Evolutionary conservation across 805 yeast genomes (phyloP).

Genomic region (Wickerhamomyces bovis): DNA sequence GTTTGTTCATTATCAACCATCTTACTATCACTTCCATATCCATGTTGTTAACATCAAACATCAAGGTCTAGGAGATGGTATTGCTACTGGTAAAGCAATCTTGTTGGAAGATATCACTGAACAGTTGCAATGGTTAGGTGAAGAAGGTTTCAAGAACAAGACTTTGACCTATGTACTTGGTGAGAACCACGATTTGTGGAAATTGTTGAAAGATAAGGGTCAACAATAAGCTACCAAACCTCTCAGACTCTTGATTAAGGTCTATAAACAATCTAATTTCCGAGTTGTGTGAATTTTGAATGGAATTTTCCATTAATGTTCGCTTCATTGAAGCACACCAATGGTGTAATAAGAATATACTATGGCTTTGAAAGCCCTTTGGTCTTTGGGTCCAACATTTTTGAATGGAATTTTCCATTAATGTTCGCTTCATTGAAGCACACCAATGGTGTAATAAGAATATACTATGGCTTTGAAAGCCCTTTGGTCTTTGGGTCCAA

Average conservation of each 20-base stretch:
- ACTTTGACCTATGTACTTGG: slow-evolving; percentile 65
- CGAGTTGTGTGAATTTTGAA: no score
- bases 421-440: no score
- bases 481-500: no score
- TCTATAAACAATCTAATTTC: no score
- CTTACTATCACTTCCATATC: slow-evolving; percentile 91
- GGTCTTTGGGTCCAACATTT: no score
- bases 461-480: no score
- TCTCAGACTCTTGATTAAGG: not conserved
- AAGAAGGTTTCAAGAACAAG: slow-evolving; percentile 50
- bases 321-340: no score
- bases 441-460: no score
- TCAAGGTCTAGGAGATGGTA: slow-evolving; percentile 61
- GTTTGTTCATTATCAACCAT: slow-evolving; percentile 91
- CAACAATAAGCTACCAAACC: not conserved
- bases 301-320: no score
- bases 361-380: no score
- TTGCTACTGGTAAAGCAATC: slow-evolving; percentile 74
- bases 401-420: no score
- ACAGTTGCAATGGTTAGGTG: slow-evolving; percentile 46
- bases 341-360: no score
- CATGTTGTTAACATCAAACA: slow-evolving; percentile 77
- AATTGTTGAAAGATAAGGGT: slow-evolving; percentile 1
- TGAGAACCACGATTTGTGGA: slow-evolving; percentile 76
- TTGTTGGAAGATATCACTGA: slow-evolving; percentile 79